phyloP scores from a whole-genome alignment of 2,329 filamentous ascomycete genomes.

The Pseudogymnoascus sp. region DNA sequence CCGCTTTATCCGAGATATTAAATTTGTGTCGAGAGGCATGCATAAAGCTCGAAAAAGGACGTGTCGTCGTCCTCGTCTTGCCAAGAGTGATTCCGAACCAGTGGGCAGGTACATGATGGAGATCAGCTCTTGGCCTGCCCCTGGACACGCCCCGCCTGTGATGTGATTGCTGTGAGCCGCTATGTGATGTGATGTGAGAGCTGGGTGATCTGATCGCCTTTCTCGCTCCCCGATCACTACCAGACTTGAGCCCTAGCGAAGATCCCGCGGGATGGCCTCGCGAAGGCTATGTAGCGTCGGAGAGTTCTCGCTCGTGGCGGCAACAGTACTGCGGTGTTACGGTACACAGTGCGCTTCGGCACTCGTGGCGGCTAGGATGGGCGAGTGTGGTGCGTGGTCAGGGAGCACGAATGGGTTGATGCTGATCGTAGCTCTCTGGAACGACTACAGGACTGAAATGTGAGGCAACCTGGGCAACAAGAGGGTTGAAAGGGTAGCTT shows the following conservation, averaged over 20 bases:
- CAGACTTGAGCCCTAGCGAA: constrained; percentile 1
- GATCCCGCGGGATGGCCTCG: background rate
- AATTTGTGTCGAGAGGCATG: background rate
- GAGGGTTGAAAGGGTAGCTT: too few relatives aligned
- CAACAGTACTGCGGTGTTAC: background rate
- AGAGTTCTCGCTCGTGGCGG: background rate
- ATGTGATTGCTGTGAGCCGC: constrained; percentile 1
- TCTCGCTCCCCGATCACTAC: background rate
- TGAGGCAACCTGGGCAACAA: too few relatives aligned
- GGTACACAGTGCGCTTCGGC: background rate
- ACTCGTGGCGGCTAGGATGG: background rate
- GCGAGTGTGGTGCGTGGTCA: background rate
- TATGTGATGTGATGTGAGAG: background rate
- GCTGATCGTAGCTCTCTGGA: too few relatives aligned
- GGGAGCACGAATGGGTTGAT: background rate
- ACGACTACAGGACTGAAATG: too few relatives aligned
- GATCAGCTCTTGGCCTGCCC: background rate
- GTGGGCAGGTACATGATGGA: background rate
- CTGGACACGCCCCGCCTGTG: background rate
- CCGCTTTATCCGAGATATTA: background rate
- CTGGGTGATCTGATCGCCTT: background rate
- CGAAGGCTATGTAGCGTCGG: background rate
- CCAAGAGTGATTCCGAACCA: constrained; percentile 1
- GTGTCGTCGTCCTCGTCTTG: background rate
- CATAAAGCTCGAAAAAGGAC: background rate